Base-by-base conservation (phyloP, 306 rosid species). In the Pyrus communis region DNA sequence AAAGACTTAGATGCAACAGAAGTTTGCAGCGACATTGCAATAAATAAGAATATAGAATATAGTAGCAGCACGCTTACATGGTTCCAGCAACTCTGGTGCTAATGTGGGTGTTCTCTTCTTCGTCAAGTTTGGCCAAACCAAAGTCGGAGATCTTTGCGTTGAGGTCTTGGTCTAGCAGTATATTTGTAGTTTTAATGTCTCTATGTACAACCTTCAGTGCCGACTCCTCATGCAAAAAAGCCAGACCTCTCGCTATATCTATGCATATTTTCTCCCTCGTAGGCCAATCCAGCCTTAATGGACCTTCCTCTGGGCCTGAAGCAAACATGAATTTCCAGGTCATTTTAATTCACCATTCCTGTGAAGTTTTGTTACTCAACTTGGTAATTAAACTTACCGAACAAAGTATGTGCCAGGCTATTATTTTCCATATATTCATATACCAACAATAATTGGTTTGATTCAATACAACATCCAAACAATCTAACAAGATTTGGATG, bases 401-500 rank as follows among this genome's bases (percentile, higher is more conserved):
- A 89, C 62, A 87, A 82, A 68, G 88, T 84, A 61, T 18, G 78
- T 23, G 91, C 88, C 18, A 89, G 78, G 75, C 78, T 85, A 73
- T 89, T 89, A 63, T 89, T 89, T 78, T 85, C 88, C 86, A 89
- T 58, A 84, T 83, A 89, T 80, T 89, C 93, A 11, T 89, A 89
- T 4, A 87, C 88, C 86, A 89, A 74, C 27, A 89, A 70, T 28
- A 89, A 68, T 45, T 89, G 86, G 76, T 87, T 80, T 61, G 84
- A 75, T 80, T 89, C 89, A 63, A 84, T 69, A 72, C 91, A 89
- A 77, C 81, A 87, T 57, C 93, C 93, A 46, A 87, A 74, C 68
- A 89, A 85, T 74, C 82, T 89, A 38, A 89, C 89, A 78, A 89
- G 86, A 87, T 85, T 85, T 62, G 88, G 91, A 81, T 89, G 93